Conservation (phyloP, 148 eudicot genomes). For the Bassia scoparia region DNA sequence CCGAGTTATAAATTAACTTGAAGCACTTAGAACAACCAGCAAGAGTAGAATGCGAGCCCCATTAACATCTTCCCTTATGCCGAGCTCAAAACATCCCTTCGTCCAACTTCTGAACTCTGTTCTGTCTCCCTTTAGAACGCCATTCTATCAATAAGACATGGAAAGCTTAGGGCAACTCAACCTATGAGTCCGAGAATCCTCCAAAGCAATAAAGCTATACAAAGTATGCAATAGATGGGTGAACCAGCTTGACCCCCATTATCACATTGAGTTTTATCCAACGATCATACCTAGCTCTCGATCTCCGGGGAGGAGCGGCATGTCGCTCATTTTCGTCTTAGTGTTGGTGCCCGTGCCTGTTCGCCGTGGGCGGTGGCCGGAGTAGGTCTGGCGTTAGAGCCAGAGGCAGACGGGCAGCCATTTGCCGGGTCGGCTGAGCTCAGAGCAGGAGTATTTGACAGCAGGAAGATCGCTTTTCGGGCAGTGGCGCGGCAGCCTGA, state of each 20-base stretch:
- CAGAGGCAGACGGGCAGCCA: conserved; percentile 95
- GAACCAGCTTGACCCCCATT: conserved; percentile 48
- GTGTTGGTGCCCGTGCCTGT: neutral
- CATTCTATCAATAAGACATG: conserved; percentile 26
- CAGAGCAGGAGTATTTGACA: conserved; percentile 46
- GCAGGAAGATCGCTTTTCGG: conserved; percentile 46
- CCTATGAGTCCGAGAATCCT: conserved; percentile 62
- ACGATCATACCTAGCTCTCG: conserved; percentile 60
- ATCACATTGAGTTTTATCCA: conserved; percentile 42
- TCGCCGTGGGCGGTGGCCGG: conserved; percentile 47
- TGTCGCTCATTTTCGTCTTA: conserved; percentile 37
- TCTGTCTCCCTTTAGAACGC: conserved; percentile 43
- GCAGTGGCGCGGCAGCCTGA: conserved; percentile 62
- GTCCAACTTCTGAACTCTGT: conserved; percentile 47
- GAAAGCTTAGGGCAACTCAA: conserved; percentile 60
- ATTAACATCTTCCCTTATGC: conserved; percentile 6
- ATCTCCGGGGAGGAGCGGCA: conserved; percentile 81
- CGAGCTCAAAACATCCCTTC: conserved; percentile 43
- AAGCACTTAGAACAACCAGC: conserved; percentile 68
- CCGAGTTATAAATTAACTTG: conserved; percentile 58
- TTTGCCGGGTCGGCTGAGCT: conserved; percentile 37
- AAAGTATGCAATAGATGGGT: conserved; percentile 62
- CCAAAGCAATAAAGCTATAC: conserved; percentile 66
- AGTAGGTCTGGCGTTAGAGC: conserved; percentile 78
- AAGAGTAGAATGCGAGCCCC: conserved; percentile 26